Conservation (phyloP, 2,329 filamentous ascomycete species). For the Ophiosphaerella herpotricha region DNA sequence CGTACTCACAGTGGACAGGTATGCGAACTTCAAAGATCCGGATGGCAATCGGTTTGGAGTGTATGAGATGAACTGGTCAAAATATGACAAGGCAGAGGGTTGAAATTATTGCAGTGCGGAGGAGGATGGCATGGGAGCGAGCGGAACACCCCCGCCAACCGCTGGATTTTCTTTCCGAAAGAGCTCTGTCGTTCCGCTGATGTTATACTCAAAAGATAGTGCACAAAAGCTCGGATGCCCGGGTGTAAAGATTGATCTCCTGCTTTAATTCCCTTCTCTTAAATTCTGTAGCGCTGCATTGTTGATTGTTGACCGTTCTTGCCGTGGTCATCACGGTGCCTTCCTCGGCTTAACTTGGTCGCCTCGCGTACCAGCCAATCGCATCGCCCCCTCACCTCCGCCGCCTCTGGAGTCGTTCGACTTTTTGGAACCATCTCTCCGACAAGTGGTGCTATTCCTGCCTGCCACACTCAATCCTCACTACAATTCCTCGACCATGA, state of each 20-base stretch:
- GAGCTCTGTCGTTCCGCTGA: conserved; percentile 16
- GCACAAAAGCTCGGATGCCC: conserved; percentile 4
- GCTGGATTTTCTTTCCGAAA: conserved; percentile 28
- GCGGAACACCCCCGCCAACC: conserved; percentile 5
- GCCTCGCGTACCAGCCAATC: conserved; percentile 22
- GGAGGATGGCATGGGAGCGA: background rate
- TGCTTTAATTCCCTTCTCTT: background rate
- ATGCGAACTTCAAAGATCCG: conserved; percentile 24
- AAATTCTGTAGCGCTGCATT: background rate
- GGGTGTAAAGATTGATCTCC: background rate
- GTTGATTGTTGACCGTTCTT: background rate
- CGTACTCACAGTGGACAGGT: conserved; percentile 5
- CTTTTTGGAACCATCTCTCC: conserved; percentile 17
- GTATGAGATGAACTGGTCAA: conserved; percentile 16
- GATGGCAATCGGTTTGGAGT: conserved; percentile 25
- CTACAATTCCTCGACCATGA: conserved; percentile 14
- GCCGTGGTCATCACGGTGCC: background rate
- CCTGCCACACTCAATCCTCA: conserved; percentile 6
- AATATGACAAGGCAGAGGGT: background rate
- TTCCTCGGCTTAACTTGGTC: conserved; percentile 19
- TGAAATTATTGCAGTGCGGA: background rate
- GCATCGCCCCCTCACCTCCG: background rate
- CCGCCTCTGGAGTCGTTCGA: conserved; percentile 9
- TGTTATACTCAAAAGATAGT: background rate
- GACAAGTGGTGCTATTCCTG: conserved; percentile 11